Conservation (phyloP, 2,329 filamentous ascomycete genomes). For the Fusarium robinianum region DNA sequence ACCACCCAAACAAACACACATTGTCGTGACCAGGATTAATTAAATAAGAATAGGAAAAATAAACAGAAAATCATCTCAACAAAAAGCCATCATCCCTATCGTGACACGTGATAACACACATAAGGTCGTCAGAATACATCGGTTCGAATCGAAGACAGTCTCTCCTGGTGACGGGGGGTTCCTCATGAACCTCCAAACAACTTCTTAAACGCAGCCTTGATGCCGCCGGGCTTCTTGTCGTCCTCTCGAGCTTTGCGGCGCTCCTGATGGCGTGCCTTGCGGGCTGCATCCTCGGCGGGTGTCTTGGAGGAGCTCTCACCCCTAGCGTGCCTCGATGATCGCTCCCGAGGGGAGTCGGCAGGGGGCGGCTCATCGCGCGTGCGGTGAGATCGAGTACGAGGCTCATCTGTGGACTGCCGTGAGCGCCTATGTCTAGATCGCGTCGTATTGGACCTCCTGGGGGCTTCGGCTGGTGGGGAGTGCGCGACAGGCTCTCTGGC, state of each 20-base stretch:
- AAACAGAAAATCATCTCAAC: constrained; percentile 13
- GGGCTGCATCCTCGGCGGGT: constrained; percentile 41
- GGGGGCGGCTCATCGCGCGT: constrained; percentile 23
- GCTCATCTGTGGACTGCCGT: constrained; percentile 28
- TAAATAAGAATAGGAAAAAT: constrained; percentile 5
- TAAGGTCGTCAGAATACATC: constrained; percentile 33
- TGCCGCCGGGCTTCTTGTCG: constrained; percentile 38
- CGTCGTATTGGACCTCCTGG: constrained; percentile 38
- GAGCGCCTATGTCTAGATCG: constrained; percentile 23
- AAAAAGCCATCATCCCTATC: constrained; percentile 27
- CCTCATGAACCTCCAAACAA: constrained; percentile 34
- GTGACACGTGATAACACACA: constrained; percentile 32
- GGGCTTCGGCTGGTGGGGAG: constrained; percentile 32
- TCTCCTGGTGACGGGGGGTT: constrained; percentile 13
- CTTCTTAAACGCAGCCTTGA: constrained; percentile 41
- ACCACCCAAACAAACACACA: constrained; percentile 8
- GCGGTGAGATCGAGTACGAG: constrained; percentile 29
- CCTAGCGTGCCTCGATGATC: constrained; percentile 29
- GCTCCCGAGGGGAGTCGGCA: constrained; percentile 25
- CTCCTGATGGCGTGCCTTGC: constrained; percentile 42
- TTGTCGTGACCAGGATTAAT: constrained; percentile 15
- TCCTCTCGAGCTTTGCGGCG: constrained; percentile 40
- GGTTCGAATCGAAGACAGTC: constrained; percentile 17
- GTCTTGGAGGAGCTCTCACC: constrained; percentile 28
- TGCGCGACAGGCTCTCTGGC: too few relatives aligned